Evolutionary conservation across 2,329 filamentous ascomycete species (phyloP).

Genomic region (Pezicula neosporulosa): DNA sequence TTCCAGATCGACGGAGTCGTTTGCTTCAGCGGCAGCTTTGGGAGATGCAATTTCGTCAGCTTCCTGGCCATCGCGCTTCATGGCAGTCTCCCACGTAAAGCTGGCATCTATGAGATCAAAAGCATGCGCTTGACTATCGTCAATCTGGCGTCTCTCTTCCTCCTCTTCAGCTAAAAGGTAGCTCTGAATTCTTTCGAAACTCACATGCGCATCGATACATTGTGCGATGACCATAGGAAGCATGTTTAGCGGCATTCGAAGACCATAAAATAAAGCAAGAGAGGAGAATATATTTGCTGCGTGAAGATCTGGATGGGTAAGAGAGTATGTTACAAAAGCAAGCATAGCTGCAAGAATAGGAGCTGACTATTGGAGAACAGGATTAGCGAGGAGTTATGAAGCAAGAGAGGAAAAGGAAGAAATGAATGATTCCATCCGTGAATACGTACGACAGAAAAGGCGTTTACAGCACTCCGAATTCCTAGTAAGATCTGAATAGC

Average conservation of each 20-base stretch:
- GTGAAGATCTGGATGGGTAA: slow-evolving; percentile 62
- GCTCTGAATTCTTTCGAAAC: slow-evolving; percentile 76
- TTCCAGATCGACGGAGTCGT: slow-evolving; percentile 31
- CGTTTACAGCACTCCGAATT: slow-evolving; percentile 60
- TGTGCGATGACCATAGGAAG: slow-evolving; percentile 86
- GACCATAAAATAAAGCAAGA: slow-evolving; percentile 85
- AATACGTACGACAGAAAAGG: slow-evolving; percentile 45
- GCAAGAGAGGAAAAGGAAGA: background rate
- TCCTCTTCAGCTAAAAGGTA: slow-evolving; percentile 89
- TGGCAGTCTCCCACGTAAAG: slow-evolving; percentile 84
- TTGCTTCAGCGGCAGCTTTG: slow-evolving; percentile 11
- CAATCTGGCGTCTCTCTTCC: slow-evolving; percentile 52
- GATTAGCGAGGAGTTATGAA: background rate
- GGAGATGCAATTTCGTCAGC: slow-evolving; percentile 22
- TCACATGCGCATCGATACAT: slow-evolving; percentile 84
- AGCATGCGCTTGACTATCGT: slow-evolving; percentile 54
- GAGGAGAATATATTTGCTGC: slow-evolving; percentile 89
- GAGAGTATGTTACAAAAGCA: slow-evolving; percentile 78
- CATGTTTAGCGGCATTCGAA: slow-evolving; percentile 86
- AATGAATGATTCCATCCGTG: slow-evolving; percentile 1
- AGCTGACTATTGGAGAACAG: background rate
- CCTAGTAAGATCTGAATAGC: slow-evolving; percentile 75
- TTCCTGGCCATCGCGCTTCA: slow-evolving; percentile 45
- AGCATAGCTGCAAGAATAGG: slow-evolving; percentile 80
- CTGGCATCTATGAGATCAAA: slow-evolving; percentile 69